A percentile compares a stretch with the other conserved stretches of the same genome.
Conservation (phyloP, 176 grass and related monocot species). For the Ampelocalamus luodianensis region DNA sequence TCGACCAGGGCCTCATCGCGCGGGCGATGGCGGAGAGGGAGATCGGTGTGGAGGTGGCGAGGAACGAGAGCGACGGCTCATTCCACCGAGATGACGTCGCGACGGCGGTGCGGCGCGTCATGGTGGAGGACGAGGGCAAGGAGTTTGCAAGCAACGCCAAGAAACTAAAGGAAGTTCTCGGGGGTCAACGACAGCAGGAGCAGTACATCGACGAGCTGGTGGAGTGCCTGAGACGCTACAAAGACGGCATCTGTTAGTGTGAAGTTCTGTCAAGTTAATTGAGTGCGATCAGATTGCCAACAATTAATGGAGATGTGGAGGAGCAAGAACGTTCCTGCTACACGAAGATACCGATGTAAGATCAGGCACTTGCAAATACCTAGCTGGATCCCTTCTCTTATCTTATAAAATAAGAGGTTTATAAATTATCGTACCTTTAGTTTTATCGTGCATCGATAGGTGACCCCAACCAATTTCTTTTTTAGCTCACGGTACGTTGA, state of each 20-base stretch:
- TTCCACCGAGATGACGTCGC: slow-evolving; percentile 41
- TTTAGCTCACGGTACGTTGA: no score
- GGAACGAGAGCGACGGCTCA: slow-evolving; percentile 45
- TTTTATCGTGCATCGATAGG: no score
- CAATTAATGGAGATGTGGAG: no score
- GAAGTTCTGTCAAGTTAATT: no score
- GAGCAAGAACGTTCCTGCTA: no score
- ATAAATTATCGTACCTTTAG: no score
- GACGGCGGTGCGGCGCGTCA: slow-evolving; percentile 26
- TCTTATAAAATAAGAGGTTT: no score
- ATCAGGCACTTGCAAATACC: no score
- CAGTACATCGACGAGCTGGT: slow-evolving; percentile 50
- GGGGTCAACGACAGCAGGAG: slow-evolving; percentile 25
- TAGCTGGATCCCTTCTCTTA: no score
- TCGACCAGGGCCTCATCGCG: slow-evolving; percentile 47
- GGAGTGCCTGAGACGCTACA: neutral
- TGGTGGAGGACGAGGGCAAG: slow-evolving; percentile 55
- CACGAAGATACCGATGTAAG: no score
- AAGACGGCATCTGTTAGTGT: neutral
- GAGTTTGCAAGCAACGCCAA: slow-evolving; percentile 18
- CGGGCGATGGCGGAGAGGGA: slow-evolving; percentile 36
- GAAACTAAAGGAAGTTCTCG: neutral
- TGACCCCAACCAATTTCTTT: no score
- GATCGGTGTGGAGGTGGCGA: slow-evolving; percentile 48
- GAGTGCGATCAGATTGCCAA: no score